Percentiles rank a stretch among this genome's conserved stretches.
Evolutionary conservation across 176 grass and related monocot species (phyloP).

Genomic region (Pharus latifolius): DNA sequence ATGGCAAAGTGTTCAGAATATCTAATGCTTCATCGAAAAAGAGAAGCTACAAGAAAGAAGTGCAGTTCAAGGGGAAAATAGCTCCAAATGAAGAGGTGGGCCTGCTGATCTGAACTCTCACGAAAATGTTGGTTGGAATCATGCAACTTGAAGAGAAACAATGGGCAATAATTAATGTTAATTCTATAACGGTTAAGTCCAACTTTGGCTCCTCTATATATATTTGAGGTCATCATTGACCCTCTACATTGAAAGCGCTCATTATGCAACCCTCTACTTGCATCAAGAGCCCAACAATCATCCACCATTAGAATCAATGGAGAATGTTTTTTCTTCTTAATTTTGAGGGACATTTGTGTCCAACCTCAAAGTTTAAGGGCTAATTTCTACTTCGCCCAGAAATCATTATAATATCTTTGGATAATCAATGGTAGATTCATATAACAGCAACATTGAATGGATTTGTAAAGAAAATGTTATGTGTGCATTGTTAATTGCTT

Average conservation of each 20-base stretch:
- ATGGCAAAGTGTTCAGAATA: constrained; percentile 3
- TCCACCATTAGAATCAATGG: no score
- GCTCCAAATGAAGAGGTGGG: not conserved
- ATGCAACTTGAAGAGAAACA: not conserved
- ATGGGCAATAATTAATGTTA: not conserved
- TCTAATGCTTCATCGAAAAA: not conserved
- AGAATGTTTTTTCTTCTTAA: no score
- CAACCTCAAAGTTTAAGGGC: no score
- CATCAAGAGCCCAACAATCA: no score
- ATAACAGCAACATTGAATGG: no score
- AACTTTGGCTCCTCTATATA: not conserved
- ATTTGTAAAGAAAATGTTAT: no score
- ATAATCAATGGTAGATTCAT: no score
- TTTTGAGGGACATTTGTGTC: no score
- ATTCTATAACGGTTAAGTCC: not conserved
- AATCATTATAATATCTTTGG: no score
- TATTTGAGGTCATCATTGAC: not conserved
- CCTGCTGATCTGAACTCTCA: not conserved
- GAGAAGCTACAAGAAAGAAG: not conserved
- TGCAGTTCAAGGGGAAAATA: not conserved
- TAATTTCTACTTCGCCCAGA: no score
- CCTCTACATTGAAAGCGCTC: not conserved
- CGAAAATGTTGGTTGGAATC: constrained; percentile 21
- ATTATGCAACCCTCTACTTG: not conserved
- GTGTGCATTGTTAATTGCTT: no score